Evolutionary conservation across 768 basidiomycete genomes (phyloP).

Genomic region (Pisolithus marmoratus): DNA sequence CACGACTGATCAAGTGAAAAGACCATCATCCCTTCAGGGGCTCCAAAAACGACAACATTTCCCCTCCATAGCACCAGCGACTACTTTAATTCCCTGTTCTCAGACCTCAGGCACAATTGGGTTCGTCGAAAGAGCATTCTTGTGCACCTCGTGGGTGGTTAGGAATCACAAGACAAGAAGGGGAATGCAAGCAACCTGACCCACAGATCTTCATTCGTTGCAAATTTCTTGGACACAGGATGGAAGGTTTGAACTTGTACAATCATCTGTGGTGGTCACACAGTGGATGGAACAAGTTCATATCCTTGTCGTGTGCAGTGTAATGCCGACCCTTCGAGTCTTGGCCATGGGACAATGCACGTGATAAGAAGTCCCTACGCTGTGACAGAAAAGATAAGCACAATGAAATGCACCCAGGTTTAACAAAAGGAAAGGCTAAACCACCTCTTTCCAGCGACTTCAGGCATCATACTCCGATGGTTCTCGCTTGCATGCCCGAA

Average conservation of each 20-base stretch:
- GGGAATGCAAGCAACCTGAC: too few species aligned
- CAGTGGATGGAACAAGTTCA: too few species aligned
- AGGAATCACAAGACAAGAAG: too few species aligned
- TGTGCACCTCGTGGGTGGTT: not conserved
- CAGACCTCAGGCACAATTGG: not conserved
- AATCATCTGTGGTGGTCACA: too few species aligned
- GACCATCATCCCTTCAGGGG: not conserved
- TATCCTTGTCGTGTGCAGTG: constrained; percentile 45
- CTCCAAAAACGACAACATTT: not conserved
- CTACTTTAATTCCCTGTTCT: not conserved
- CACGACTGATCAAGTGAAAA: not conserved
- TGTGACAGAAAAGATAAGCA: constrained; percentile 17
- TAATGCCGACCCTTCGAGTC: constrained; percentile 8
- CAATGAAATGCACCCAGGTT: constrained; percentile 13
- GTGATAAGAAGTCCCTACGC: constrained; percentile 29
- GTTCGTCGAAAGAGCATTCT: not conserved
- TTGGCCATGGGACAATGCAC: constrained; percentile 20
- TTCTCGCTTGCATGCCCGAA: constrained; percentile 32
- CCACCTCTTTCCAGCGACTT: not conserved
- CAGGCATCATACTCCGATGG: constrained; percentile 2
- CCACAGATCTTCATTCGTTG: constrained; percentile 47
- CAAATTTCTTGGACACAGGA: too few species aligned
- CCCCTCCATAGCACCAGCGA: too few species aligned
- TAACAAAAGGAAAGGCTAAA: constrained; percentile 8
- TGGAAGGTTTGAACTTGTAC: too few species aligned